These are phyloP conservation scores for Blastobotrys elegans DNA, from an alignment of 1,139 yeast genomes.

Conservation along the genomic window DNA sequence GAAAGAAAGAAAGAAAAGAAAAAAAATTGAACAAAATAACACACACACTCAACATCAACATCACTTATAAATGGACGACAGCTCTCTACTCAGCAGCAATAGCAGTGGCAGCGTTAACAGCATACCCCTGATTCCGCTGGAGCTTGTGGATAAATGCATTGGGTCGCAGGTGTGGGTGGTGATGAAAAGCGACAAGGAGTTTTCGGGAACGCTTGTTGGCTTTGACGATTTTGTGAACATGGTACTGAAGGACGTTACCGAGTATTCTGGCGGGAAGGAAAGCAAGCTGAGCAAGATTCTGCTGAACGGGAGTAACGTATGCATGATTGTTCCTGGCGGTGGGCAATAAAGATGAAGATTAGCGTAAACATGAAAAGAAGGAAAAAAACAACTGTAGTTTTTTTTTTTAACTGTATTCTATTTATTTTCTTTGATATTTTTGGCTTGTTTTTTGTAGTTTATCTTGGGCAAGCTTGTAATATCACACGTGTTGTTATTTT, in stretches of 20 bases:
- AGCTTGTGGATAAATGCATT: constrained; percentile 80
- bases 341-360: constrained; percentile 5
- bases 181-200: constrained; percentile 55
- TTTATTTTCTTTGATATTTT: background rate
- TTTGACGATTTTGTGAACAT: constrained; percentile 95
- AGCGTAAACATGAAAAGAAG: no score
- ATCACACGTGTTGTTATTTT: no score
- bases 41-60: background rate
- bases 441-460: no score
- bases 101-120: background rate
- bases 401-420: background rate
- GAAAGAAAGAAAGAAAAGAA: background rate
- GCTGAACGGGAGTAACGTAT: constrained; percentile 81
- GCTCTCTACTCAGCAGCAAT: background rate
- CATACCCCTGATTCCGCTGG: constrained; percentile 56
- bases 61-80: background rate
- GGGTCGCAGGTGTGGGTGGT: constrained; percentile 78
- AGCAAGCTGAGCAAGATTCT: constrained; percentile 60
- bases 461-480: no score
- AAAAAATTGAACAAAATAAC: background rate
- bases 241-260: constrained; percentile 79
- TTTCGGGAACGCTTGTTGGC: constrained; percentile 80
- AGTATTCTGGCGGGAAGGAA: constrained; percentile 43
- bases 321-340: constrained; percentile 52
- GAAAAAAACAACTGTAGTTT: background rate